Conservation (phyloP, 2,329 filamentous ascomycete species). For the Hirsutella minnesotensis region DNA sequence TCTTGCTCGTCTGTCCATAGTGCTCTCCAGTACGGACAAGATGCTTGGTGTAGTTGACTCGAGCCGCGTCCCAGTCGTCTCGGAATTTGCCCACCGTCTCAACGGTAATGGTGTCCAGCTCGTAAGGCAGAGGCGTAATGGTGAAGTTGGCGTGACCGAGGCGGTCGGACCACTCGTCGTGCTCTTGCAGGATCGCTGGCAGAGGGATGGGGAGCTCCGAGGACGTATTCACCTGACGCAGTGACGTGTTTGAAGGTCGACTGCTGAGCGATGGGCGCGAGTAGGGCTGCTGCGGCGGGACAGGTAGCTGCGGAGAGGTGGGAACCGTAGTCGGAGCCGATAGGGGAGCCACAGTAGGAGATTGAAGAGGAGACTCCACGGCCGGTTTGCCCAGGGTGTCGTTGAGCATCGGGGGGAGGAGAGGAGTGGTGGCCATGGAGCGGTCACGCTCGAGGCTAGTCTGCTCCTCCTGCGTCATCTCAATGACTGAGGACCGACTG, state of each 20-base stretch:
- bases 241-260: conserved; percentile 66
- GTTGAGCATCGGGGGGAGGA: conserved; percentile 71
- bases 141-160: conserved; percentile 91
- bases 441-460: conserved; percentile 45
- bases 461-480: conserved; percentile 23
- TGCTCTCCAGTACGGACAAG: conserved; percentile 80
- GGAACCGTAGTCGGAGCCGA: conserved; percentile 12
- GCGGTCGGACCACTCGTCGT: conserved; percentile 73
- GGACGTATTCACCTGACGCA: conserved; percentile 51
- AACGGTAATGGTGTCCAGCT: conserved; percentile 49
- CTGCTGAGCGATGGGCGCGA: conserved; percentile 57
- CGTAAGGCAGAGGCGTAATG: conserved; percentile 72
- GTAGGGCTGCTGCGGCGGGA: conserved; percentile 33
- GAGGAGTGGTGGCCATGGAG: conserved; percentile 61
- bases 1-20: conserved; percentile 81
- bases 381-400: conserved; percentile 42
- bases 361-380: conserved; percentile 73
- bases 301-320: conserved; percentile 4
- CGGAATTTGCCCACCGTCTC: conserved; percentile 50
- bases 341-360: conserved; percentile 40
- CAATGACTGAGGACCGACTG: conserved; percentile 33
- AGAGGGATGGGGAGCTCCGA: conserved; percentile 43
- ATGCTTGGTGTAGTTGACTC: conserved; percentile 81
- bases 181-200: conserved; percentile 53
- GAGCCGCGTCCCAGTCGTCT: conserved; percentile 71